phyloP scores from a whole-genome alignment of 2,329 filamentous ascomycete genomes.

The Stachybotrys chartarum region DNA sequence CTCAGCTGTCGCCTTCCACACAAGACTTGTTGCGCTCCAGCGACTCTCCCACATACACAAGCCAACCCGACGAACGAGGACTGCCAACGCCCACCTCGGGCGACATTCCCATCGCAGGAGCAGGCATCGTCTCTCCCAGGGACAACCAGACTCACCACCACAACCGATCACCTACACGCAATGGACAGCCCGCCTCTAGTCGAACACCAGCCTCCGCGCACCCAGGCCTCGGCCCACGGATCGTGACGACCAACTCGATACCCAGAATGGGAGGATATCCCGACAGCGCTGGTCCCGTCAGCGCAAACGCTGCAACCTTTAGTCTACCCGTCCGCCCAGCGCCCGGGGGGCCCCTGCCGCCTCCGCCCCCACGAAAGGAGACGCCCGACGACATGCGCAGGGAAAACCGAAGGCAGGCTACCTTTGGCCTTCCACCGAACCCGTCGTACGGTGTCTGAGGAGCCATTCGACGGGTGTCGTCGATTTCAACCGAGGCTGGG shows the following conservation, averaged over 20 bases:
- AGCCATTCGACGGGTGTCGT: no score
- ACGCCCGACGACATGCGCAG: constrained; percentile 45
- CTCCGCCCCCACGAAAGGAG: constrained; percentile 53
- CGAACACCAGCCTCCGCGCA: constrained; percentile 34
- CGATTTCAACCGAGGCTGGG: no score
- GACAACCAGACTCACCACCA: constrained; percentile 33
- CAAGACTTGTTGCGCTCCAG: constrained; percentile 64
- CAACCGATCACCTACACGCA: constrained; percentile 45
- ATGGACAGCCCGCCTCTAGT: constrained; percentile 33
- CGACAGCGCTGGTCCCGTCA: constrained; percentile 31
- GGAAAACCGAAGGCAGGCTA: constrained; percentile 46
- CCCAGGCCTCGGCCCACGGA: constrained; percentile 46
- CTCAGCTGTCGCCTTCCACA: constrained; percentile 70
- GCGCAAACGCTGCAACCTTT: constrained; percentile 44
- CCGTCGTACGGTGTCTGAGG: constrained; percentile 25
- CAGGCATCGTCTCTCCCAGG: constrained; percentile 46
- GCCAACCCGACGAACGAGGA: constrained; percentile 34
- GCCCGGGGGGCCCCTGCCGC: constrained; percentile 49
- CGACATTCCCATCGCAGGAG: constrained; percentile 61
- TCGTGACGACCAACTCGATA: constrained; percentile 44
- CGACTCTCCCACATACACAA: constrained; percentile 47
- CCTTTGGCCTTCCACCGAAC: constrained; percentile 41
- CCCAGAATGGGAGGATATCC: constrained; percentile 35
- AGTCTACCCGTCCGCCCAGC: constrained; percentile 58
- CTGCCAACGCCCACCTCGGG: constrained; percentile 60